These are phyloP conservation scores for Xenoacremonium recifei DNA, from an alignment of 2,329 filamentous ascomycete species.

Conservation along the genomic window DNA sequence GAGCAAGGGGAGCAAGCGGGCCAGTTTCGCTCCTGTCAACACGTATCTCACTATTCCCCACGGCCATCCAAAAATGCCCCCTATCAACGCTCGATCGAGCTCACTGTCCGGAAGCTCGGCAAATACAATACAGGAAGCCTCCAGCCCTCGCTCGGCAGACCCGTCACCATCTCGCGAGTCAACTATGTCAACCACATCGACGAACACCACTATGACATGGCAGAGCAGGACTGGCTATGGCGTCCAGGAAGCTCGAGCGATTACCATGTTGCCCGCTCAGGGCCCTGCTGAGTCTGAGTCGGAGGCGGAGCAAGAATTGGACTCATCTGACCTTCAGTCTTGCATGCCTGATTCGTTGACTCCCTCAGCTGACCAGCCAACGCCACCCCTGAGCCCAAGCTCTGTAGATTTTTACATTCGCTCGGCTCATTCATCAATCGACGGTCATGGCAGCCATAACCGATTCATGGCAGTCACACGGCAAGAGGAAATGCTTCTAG, in stretches of 20 bases:
- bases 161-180: conserved; percentile 25
- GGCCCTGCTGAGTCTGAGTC: conserved; percentile 19
- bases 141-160: conserved; percentile 13
- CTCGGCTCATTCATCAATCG: conserved; percentile 36
- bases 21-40: conserved; percentile 39
- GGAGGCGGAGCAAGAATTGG: conserved; percentile 16
- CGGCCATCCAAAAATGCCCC: conserved; percentile 10
- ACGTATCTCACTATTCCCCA: conserved; percentile 43
- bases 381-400: conserved; percentile 51
- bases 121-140: conserved; percentile 22
- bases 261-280: conserved; percentile 35
- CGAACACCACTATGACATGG: conserved; percentile 32
- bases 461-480: conserved; percentile 57
- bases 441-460: conserved; percentile 28
- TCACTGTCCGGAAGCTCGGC: conserved; percentile 23
- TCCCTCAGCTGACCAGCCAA: conserved; percentile 39
- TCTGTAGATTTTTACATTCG: conserved; percentile 50
- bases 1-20: conserved; percentile 38
- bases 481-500: conserved; percentile 58
- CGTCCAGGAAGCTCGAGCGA: conserved; percentile 39
- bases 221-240: conserved; percentile 30
- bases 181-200: conserved; percentile 38
- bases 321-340: conserved; percentile 13
- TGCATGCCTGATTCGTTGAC: conserved; percentile 21
- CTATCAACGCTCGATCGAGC: conserved; percentile 20